A percentile compares a stretch with the other conserved stretches of the same genome.
These are phyloP conservation scores for Pythium sukuiense DNA, from an alignment of 352 stramenopile species.

Conservation along the genomic window DNA sequence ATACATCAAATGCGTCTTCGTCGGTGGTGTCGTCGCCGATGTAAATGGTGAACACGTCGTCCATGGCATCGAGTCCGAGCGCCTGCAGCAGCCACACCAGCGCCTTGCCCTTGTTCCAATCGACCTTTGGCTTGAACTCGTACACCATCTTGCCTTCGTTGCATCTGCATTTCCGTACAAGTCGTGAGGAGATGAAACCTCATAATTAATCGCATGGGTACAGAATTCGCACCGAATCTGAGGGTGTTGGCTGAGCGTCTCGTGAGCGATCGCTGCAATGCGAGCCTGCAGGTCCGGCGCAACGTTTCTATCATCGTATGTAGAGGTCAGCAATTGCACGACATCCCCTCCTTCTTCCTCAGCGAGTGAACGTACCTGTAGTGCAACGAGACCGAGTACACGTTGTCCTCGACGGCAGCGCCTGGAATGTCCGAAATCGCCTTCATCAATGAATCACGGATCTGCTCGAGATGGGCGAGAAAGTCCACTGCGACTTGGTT, in stretches of 20 bases:
- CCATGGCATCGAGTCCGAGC: slow-evolving; percentile 63
- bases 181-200: neutral
- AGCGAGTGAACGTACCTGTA: too few relatives aligned
- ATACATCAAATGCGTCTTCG: slow-evolving; percentile 83
- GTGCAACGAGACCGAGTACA: slow-evolving; percentile 89
- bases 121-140: slow-evolving; percentile 90
- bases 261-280: slow-evolving; percentile 49
- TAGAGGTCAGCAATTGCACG: neutral
- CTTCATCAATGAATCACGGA: slow-evolving; percentile 49
- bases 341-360: slow-evolving; percentile 6
- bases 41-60: slow-evolving; percentile 91
- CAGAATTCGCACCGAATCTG: slow-evolving; percentile 54
- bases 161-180: slow-evolving; percentile 33
- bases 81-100: slow-evolving; percentile 84
- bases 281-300: slow-evolving; percentile 35
- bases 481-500: slow-evolving; percentile 85
- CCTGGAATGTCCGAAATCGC: slow-evolving; percentile 51
- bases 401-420: slow-evolving; percentile 88
- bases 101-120: slow-evolving; percentile 92
- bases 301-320: slow-evolving; percentile 50
- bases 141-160: slow-evolving; percentile 90
- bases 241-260: slow-evolving; percentile 42
- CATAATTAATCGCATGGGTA: neutral
- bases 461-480: slow-evolving; percentile 54
- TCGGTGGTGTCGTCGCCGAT: slow-evolving; percentile 92